These are phyloP conservation scores for Pythium rishiriense DNA, from an alignment of 352 stramenopile species.

Conservation along the genomic window DNA sequence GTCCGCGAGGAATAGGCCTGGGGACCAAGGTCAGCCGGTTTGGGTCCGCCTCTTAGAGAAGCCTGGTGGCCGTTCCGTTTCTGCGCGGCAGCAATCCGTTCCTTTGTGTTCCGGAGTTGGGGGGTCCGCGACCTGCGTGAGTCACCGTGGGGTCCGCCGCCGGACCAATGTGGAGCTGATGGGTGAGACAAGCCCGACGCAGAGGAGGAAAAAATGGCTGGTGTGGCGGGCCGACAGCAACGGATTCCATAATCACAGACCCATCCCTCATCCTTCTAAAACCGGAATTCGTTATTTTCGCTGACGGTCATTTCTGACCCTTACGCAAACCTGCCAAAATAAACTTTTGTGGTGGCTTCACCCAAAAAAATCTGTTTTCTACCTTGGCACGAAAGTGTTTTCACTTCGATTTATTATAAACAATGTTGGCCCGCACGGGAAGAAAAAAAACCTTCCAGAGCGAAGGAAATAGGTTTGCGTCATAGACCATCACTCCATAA, in stretches of 20 bases:
- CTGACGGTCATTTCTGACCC: slow-evolving; percentile 10
- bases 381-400: too few relatives aligned
- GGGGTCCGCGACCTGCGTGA: neutral
- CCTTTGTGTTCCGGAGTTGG: neutral
- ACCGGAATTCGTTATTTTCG: neutral
- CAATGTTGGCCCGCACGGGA: too few relatives aligned
- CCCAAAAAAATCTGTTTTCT: neutral
- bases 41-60: neutral
- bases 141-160: too few relatives aligned
- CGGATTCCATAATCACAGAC: slow-evolving; percentile 3
- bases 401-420: too few relatives aligned
- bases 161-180: too few relatives aligned
- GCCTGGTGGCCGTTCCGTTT: neutral
- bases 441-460: neutral
- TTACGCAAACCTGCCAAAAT: slow-evolving; percentile 5
- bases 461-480: neutral
- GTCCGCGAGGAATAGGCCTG: too few relatives aligned
- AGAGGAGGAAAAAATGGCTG: neutral
- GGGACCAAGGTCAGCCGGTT: neutral
- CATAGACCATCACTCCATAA: neutral
- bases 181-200: neutral
- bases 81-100: neutral
- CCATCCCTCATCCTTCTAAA: neutral
- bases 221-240: neutral
- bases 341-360: neutral